Percentiles rank a stretch among this genome's conserved stretches.
Evolutionary conservation across 805 yeast genomes (phyloP).

Genomic region (Saccharomycopsis sp.): DNA sequence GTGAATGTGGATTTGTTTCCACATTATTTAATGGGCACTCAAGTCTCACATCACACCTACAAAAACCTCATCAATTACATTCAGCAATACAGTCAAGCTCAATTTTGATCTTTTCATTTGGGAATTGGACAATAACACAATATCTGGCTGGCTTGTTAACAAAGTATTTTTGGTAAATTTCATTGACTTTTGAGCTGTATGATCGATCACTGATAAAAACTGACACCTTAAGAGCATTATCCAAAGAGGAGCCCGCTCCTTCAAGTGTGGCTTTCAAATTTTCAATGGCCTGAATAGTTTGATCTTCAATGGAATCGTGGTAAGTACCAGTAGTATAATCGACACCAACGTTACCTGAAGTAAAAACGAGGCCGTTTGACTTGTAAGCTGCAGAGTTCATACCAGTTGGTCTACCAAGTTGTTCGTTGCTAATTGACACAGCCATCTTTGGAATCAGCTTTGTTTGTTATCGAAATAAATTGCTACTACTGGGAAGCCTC

Average conservation of each 20-base stretch:
- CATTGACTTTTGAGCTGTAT: slow-evolving; percentile 38
- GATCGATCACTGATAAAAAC: slow-evolving; percentile 40
- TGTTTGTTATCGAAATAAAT: no score
- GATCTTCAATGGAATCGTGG: slow-evolving; percentile 34
- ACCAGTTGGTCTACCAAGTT: slow-evolving; percentile 28
- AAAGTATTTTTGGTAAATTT: slow-evolving; percentile 40
- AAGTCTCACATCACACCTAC: slow-evolving; percentile 7
- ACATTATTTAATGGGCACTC: no score
- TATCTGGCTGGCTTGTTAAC: slow-evolving; percentile 46
- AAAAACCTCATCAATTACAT: no score
- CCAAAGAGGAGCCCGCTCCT: slow-evolving; percentile 40
- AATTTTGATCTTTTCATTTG: slow-evolving; percentile 41
- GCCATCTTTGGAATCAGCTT: slow-evolving; percentile 21
- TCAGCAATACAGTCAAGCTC: slow-evolving; percentile 45
- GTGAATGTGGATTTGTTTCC: no score
- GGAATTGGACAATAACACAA: slow-evolving; percentile 45
- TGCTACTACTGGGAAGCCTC: no score
- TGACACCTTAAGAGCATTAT: slow-evolving; percentile 42
- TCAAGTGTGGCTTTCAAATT: slow-evolving; percentile 37
- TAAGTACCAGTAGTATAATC: slow-evolving; percentile 35
- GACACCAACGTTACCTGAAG: slow-evolving; percentile 43
- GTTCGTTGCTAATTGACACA: slow-evolving; percentile 31
- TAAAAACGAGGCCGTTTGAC: slow-evolving; percentile 37
- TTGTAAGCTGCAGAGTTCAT: slow-evolving; percentile 34
- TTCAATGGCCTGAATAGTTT: slow-evolving; percentile 37